These are phyloP conservation scores for Trypanosoma melophagium DNA, from an alignment of 208 protist genomes.

Conservation along the genomic window DNA sequence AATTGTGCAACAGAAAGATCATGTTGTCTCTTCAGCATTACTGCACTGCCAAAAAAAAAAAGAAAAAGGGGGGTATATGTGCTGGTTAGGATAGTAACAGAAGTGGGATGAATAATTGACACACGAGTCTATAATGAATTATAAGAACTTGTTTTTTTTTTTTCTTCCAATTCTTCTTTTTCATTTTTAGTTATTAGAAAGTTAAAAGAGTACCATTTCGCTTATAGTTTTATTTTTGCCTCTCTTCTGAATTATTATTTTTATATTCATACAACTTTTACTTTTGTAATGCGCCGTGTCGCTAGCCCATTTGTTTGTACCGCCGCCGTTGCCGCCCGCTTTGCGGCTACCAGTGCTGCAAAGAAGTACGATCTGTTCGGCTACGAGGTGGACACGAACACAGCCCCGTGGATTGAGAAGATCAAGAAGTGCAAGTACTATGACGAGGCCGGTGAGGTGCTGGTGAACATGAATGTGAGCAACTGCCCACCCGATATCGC, in stretches of 20 bases:
- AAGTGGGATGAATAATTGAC: no score
- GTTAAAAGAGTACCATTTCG: no score
- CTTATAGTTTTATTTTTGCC: not conserved
- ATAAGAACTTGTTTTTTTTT: no score
- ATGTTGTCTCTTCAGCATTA: not conserved
- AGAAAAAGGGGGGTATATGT: not conserved
- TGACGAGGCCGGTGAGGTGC: constrained; percentile 86
- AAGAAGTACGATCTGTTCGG: constrained; percentile 89
- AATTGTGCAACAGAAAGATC: not conserved
- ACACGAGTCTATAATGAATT: no score
- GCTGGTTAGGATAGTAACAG: no score
- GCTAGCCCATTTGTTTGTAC: constrained; percentile 59
- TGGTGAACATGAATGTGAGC: constrained; percentile 89
- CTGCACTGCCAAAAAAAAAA: not conserved
- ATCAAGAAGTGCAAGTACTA: constrained; percentile 84
- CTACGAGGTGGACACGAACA: constrained; percentile 88
- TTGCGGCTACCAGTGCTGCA: constrained; percentile 32
- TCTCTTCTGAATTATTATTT: constrained; percentile 8
- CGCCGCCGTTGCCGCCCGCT: constrained; percentile 38
- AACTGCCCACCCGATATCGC: constrained; percentile 89
- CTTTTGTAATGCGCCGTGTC: constrained; percentile 58
- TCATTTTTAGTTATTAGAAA: no score
- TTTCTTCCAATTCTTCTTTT: no score
- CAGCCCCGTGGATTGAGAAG: constrained; percentile 79
- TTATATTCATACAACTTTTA: constrained; percentile 6